These are phyloP conservation scores for Onygenales sp. DNA, from an alignment of 2,329 filamentous ascomycete genomes.

Conservation along the genomic window DNA sequence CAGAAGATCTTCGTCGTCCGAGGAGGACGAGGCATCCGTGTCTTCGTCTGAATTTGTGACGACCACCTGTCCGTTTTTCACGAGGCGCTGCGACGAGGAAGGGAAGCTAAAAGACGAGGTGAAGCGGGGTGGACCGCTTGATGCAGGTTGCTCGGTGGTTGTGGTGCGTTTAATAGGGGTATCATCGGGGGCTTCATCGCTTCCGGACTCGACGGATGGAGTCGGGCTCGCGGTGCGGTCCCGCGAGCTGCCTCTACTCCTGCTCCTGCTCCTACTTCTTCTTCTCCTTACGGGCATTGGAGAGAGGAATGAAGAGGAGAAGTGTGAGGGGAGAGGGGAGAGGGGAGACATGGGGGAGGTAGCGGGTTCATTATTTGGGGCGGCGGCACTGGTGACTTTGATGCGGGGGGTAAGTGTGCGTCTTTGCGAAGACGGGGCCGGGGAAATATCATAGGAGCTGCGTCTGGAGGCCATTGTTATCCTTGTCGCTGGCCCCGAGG, in stretches of 20 bases:
- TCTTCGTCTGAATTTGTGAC: conserved; percentile 64
- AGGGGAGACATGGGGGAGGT: no score
- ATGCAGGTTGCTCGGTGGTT: neutral
- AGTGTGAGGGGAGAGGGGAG: no score
- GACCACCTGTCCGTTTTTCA: conserved; percentile 45
- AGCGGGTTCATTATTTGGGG: no score
- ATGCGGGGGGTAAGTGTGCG: no score
- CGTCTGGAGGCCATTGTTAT: neutral
- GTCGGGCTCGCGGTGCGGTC: no score
- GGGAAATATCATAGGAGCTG: neutral
- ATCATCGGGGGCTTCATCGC: neutral
- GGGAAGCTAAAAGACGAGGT: conserved; percentile 5
- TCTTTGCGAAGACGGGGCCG: no score
- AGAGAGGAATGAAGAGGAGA: no score
- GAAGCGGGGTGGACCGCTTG: neutral
- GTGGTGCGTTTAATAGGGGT: neutral
- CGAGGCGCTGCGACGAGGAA: conserved; percentile 9
- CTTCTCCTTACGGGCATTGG: no score
- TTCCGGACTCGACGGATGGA: neutral
- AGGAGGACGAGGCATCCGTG: conserved; percentile 46
- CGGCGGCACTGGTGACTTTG: no score
- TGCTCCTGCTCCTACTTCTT: no score
- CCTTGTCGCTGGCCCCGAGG: no score
- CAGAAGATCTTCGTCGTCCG: conserved; percentile 46
- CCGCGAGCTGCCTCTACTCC: no score